phyloP scores from a whole-genome alignment of 371 early-diverging fungal species.

The Mortierella sp. region DNA sequence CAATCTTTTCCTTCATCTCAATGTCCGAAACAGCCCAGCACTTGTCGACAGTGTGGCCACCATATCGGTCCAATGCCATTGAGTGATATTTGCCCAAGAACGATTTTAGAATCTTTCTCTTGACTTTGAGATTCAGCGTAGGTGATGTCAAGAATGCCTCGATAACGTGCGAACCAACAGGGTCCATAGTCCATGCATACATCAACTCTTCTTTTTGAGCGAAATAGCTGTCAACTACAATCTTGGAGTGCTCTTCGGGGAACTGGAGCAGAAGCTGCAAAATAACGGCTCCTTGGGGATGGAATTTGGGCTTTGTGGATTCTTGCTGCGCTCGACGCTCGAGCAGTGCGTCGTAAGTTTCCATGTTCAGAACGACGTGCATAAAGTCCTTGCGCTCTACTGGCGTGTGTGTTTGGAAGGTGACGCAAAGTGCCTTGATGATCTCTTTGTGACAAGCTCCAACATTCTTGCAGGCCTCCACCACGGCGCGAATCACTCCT shows the following conservation, averaged over 20 bases:
- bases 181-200: conserved; percentile 74
- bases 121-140: conserved; percentile 68
- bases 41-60: conserved; percentile 84
- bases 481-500: conserved; percentile 74
- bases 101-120: conserved; percentile 74
- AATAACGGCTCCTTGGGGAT: conserved; percentile 81
- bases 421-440: conserved; percentile 65
- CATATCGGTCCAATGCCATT: conserved; percentile 81
- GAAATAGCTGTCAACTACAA: conserved; percentile 74
- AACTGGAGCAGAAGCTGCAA: conserved; percentile 78
- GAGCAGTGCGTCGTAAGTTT: conserved; percentile 60
- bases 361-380: conserved; percentile 73
- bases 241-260: conserved; percentile 70
- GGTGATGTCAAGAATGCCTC: conserved; percentile 76
- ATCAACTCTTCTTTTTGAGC: conserved; percentile 65
- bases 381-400: conserved; percentile 68
- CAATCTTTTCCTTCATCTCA: conserved; percentile 81
- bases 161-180: conserved; percentile 79
- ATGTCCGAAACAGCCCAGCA: conserved; percentile 84
- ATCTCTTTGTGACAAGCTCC: conserved; percentile 70
- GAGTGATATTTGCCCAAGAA: conserved; percentile 69
- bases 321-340: conserved; percentile 31
- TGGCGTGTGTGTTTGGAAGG: conserved; percentile 66
- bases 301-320: conserved; percentile 61
- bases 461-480: conserved; percentile 74